Conservation (phyloP, 768 basidiomycete genomes). For the Russula griseocarnosa region DNA sequence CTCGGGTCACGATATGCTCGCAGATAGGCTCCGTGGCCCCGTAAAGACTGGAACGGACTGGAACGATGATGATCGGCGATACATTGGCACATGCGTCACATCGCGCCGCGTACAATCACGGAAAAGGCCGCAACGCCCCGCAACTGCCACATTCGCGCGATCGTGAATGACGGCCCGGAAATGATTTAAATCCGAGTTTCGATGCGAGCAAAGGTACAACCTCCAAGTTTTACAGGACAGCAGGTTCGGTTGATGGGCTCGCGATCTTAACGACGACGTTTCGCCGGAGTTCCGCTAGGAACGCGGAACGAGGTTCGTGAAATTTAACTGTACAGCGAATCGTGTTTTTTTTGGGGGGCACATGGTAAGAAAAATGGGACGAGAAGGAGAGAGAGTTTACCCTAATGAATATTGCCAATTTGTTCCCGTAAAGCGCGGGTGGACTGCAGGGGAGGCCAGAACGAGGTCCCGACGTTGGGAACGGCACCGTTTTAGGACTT, state of each 20-base stretch:
- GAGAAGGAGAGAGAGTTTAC: neutral
- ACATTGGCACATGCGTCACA: neutral
- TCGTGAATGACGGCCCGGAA: neutral
- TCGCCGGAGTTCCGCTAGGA: neutral
- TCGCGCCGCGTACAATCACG: neutral
- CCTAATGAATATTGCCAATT: neutral
- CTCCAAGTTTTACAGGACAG: neutral
- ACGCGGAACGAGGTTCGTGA: neutral
- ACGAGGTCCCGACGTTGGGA: conserved; percentile 11
- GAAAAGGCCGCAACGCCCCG: neutral
- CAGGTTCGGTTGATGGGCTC: neutral
- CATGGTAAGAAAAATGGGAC: no score
- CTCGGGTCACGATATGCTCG: neutral
- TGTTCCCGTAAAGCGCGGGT: conserved; percentile 1
- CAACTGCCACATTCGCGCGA: neutral
- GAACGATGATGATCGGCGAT: neutral
- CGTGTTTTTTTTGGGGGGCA: neutral
- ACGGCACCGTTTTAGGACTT: neutral
- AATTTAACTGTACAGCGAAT: neutral
- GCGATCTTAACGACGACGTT: neutral
- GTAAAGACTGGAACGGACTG: neutral
- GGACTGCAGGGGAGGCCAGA: neutral
- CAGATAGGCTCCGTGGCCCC: neutral
- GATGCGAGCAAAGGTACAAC: neutral
- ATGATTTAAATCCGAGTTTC: neutral